phyloP scores from a whole-genome alignment of 805 yeast genomes.

The Monosporozyma servazzii region DNA sequence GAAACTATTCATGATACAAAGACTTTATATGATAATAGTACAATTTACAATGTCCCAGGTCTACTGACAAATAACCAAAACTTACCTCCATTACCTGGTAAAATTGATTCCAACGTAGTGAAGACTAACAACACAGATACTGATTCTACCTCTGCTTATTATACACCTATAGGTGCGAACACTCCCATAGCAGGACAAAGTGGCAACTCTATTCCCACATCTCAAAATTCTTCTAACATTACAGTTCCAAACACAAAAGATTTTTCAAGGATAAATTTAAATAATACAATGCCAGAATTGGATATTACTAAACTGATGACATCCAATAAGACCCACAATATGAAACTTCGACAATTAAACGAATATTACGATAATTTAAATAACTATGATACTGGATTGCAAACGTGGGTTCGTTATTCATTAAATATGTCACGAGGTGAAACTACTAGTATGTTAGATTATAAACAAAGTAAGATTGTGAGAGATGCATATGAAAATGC shows the following conservation, averaged over 20 bases:
- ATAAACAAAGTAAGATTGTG: slow-evolving; percentile 42
- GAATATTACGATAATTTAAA: slow-evolving; percentile 31
- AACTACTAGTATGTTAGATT: slow-evolving; percentile 28
- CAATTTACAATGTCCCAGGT: slow-evolving; percentile 31
- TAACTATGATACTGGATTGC: slow-evolving; percentile 48
- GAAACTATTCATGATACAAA: slow-evolving; percentile 29
- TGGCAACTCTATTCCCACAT: neutral
- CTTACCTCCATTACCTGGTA: slow-evolving; percentile 28
- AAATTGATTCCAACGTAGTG: slow-evolving; percentile 1
- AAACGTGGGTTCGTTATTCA: slow-evolving; percentile 40
- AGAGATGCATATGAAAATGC: slow-evolving; percentile 60
- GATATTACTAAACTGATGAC: slow-evolving; percentile 34
- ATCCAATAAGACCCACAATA: slow-evolving; percentile 9
- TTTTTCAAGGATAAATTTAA: slow-evolving; percentile 30
- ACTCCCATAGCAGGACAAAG: neutral
- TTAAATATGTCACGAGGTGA: slow-evolving; percentile 24
- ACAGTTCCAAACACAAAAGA: slow-evolving; percentile 15
- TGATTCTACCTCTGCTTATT: neutral
- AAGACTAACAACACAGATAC: neutral
- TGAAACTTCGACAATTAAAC: slow-evolving; percentile 21
- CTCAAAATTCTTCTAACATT: slow-evolving; percentile 1
- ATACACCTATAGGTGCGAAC: neutral
- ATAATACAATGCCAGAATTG: slow-evolving; percentile 33
- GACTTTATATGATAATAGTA: slow-evolving; percentile 30
- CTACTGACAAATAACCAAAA: slow-evolving; percentile 18